These are phyloP conservation scores for Leptodontidium sp. DNA, from an alignment of 2,329 filamentous ascomycete species.

Conservation along the genomic window DNA sequence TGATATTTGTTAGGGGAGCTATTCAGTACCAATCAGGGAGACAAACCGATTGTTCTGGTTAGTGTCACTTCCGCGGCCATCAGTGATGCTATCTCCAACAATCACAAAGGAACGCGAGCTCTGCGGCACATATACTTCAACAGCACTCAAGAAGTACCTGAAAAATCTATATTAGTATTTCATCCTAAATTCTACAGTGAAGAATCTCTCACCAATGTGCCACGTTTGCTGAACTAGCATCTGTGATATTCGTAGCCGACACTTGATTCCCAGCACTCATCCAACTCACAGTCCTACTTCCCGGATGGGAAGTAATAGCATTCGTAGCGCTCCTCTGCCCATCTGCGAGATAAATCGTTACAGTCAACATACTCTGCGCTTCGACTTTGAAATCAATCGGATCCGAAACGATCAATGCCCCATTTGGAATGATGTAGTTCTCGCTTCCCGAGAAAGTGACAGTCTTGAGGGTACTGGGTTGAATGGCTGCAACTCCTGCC, in stretches of 20 bases:
- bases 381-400: constrained; percentile 63
- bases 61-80: constrained; percentile 68
- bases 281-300: constrained; percentile 69
- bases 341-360: constrained; percentile 64
- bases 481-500: constrained; percentile 61
- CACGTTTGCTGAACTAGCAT: constrained; percentile 45
- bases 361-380: constrained; percentile 60
- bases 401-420: constrained; percentile 67
- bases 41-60: constrained; percentile 64
- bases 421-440: constrained; percentile 61
- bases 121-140: constrained; percentile 63
- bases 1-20: constrained; percentile 34
- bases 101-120: constrained; percentile 58
- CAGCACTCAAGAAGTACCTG: constrained; percentile 66
- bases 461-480: constrained; percentile 58
- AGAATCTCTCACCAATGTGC: constrained; percentile 49
- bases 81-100: constrained; percentile 72
- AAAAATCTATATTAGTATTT: constrained; percentile 27
- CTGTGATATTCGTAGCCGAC: constrained; percentile 55
- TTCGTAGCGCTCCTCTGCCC: constrained; percentile 60
- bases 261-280: constrained; percentile 66
- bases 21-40: not conserved
- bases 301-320: constrained; percentile 69
- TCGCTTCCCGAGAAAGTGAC: constrained; percentile 65
- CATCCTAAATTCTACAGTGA: too few relatives aligned